Conservation (phyloP, 106 monocot genomes). For the Acanthochlamys bracteata region DNA sequence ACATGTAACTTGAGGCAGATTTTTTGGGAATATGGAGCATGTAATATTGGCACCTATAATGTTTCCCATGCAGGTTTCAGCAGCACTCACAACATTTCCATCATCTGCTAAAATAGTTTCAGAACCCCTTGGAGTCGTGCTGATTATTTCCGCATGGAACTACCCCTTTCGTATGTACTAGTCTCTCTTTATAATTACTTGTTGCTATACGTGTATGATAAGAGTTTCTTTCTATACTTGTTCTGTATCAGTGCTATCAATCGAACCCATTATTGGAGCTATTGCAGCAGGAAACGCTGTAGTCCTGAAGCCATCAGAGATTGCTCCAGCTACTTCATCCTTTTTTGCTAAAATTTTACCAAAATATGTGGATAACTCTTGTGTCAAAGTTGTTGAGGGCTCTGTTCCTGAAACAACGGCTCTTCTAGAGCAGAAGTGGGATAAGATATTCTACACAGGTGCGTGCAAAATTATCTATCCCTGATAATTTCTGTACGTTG, state of each 20-base stretch:
- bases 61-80: constrained; percentile 13
- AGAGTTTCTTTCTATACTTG: neutral
- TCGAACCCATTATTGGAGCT: constrained; percentile 35
- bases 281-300: constrained; percentile 34
- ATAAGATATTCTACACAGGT: constrained; percentile 79
- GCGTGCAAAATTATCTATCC: constrained; percentile 15
- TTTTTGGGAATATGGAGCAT: neutral
- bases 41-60: neutral
- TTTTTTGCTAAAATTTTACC: constrained; percentile 17
- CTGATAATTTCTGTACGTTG: no score
- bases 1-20: neutral
- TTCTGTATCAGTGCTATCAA: constrained; percentile 22
- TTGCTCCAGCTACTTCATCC: constrained; percentile 24
- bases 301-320: constrained; percentile 33
- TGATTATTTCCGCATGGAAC: constrained; percentile 45
- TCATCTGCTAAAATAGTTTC: constrained; percentile 33
- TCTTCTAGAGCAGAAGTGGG: constrained; percentile 56
- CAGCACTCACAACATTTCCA: constrained; percentile 23
- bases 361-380: constrained; percentile 25
- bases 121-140: constrained; percentile 35
- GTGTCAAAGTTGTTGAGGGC: constrained; percentile 52
- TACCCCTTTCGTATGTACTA: constrained; percentile 26
- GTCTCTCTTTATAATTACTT: neutral
- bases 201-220: neutral
- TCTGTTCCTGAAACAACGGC: constrained; percentile 31